phyloP scores from a whole-genome alignment of 257 asterid genomes.

The Solanum ahanhuiri region DNA sequence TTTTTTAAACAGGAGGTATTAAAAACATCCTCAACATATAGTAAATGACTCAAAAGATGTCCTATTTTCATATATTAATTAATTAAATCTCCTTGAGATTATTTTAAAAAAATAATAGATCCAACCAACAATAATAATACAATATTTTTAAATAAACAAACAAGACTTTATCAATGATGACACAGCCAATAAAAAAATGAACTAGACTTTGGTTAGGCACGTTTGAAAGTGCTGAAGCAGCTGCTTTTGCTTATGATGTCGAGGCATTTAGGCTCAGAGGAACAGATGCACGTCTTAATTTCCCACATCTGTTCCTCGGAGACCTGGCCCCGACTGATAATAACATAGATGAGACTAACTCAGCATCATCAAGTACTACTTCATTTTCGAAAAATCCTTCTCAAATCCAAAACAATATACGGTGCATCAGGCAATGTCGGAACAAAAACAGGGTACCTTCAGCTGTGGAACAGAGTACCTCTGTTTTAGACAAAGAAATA shows the following conservation, averaged over 20 bases:
- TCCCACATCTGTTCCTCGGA: conserved; percentile 27
- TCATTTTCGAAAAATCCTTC: background rate
- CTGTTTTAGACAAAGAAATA: background rate
- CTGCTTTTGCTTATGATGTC: conserved; percentile 41
- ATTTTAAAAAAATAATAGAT: too few species aligned
- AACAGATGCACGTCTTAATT: conserved; percentile 23
- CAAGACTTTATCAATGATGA: too few species aligned
- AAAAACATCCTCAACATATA: too few species aligned
- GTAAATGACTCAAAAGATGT: too few species aligned
- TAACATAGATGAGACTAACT: background rate
- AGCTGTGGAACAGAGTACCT: background rate
- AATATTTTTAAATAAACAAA: too few species aligned
- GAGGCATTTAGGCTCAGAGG: conserved; percentile 44
- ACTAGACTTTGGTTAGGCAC: conserved; percentile 50
- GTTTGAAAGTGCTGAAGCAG: conserved; percentile 28
- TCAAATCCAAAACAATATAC: background rate
- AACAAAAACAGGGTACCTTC: background rate
- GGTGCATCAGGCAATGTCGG: background rate
- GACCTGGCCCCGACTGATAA: background rate
- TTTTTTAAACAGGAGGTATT: too few species aligned
- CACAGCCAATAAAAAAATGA: too few species aligned
- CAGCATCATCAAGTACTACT: background rate
- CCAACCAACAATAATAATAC: too few species aligned
- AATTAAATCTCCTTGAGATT: too few species aligned
- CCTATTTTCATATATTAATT: too few species aligned